phyloP scores from a whole-genome alignment of 306 rosid genomes.

The Bauhinia variegata region DNA sequence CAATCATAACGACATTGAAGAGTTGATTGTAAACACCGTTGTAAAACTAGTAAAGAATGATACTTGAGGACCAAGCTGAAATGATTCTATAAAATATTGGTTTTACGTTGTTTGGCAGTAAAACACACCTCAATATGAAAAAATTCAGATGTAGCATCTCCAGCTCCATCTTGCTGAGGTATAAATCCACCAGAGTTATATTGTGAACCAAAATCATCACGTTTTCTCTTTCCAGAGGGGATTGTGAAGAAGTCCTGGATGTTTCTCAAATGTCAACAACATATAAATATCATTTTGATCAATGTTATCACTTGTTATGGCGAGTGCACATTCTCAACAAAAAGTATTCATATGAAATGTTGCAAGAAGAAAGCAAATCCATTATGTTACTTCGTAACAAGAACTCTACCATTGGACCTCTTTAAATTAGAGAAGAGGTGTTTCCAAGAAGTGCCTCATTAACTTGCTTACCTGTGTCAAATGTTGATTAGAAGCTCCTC shows the following conservation, averaged over 20 bases:
- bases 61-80: not conserved
- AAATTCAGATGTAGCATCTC: slow-evolving; percentile 58
- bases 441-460: slow-evolving; percentile 27
- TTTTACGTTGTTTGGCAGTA: slow-evolving; percentile 8
- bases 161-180: slow-evolving; percentile 99
- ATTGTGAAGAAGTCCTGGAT: slow-evolving; percentile 78
- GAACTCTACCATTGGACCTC: slow-evolving; percentile 24
- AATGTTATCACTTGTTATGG: slow-evolving; percentile 6
- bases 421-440: slow-evolving; percentile 38
- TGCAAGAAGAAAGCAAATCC: slow-evolving; percentile 25
- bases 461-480: slow-evolving; percentile 72
- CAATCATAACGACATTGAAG: not conserved
- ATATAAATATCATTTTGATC: slow-evolving; percentile 22
- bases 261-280: slow-evolving; percentile 35
- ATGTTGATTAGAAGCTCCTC: slow-evolving; percentile 77
- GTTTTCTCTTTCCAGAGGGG: slow-evolving; percentile 84
- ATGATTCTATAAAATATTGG: not conserved
- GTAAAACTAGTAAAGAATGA: slow-evolving; percentile 23
- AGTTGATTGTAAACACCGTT: not conserved
- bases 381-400: slow-evolving; percentile 31
- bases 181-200: slow-evolving; percentile 76
- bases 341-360: slow-evolving; percentile 4
- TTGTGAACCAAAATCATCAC: slow-evolving; percentile 79
- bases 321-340: slow-evolving; percentile 27
- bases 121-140: slow-evolving; percentile 80